Percentiles rank a stretch among this genome's conserved stretches.
phyloP scores from a whole-genome alignment of 2,329 filamentous ascomycete species.

The Westerdykella sp. region DNA sequence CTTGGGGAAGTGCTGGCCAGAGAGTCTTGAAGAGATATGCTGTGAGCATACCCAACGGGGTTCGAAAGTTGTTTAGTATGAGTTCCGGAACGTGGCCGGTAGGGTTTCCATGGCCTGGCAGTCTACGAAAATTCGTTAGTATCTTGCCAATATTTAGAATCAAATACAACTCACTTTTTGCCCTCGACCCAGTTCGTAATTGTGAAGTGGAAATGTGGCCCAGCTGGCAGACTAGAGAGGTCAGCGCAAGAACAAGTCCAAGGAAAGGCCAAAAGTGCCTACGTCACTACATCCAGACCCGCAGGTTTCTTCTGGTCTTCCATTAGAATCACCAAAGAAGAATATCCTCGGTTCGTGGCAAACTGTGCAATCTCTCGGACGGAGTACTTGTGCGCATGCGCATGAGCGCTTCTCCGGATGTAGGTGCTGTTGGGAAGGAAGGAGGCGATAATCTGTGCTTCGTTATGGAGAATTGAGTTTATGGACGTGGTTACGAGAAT shows the following conservation, averaged over 20 bases:
- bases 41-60: slow-evolving; percentile 79
- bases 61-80: slow-evolving; percentile 90
- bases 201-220: slow-evolving; percentile 88
- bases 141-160: too few relatives aligned
- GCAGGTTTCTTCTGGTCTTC: slow-evolving; percentile 83
- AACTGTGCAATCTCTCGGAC: slow-evolving; percentile 85
- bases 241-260: too few relatives aligned
- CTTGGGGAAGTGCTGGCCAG: slow-evolving; percentile 75
- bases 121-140: slow-evolving; percentile 10
- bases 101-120: slow-evolving; percentile 84
- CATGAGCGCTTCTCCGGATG: slow-evolving; percentile 77
- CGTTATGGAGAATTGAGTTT: slow-evolving; percentile 78
- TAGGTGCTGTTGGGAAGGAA: slow-evolving; percentile 79
- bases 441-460: slow-evolving; percentile 70
- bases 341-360: slow-evolving; percentile 75
- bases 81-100: slow-evolving; percentile 85
- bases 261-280: too few relatives aligned
- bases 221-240: slow-evolving; percentile 60
- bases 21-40: slow-evolving; percentile 74
- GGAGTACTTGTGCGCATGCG: slow-evolving; percentile 83
- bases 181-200: slow-evolving; percentile 88
- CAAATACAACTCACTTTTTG: slow-evolving; percentile 47
- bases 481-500: slow-evolving; percentile 87
- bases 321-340: slow-evolving; percentile 74
- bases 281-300: slow-evolving; percentile 66